These are phyloP conservation scores for Pseudofabraea citricarpa DNA, from an alignment of 2,329 filamentous ascomycete species.

Conservation along the genomic window DNA sequence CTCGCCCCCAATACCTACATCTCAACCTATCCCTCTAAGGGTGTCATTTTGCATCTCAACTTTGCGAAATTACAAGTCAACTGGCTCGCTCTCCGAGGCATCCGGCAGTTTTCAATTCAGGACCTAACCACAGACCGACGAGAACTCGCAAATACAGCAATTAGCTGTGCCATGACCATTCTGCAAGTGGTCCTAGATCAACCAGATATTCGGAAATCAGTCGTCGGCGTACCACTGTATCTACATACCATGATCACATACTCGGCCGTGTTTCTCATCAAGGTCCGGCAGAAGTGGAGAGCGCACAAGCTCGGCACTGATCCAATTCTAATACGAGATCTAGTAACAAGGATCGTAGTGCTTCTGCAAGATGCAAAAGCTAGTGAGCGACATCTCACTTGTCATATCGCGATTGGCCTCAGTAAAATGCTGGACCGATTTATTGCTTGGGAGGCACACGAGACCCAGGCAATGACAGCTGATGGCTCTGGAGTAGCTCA, in stretches of 20 bases:
- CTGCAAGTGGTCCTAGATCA: slow-evolving; percentile 29
- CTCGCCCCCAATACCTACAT: slow-evolving; percentile 19
- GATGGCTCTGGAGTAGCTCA: background rate
- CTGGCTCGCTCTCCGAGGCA: slow-evolving; percentile 22
- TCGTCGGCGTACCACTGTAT: slow-evolving; percentile 32
- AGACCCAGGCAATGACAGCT: background rate
- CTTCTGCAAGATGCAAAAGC: slow-evolving; percentile 27
- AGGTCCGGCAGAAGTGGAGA: slow-evolving; percentile 30
- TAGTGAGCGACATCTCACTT: slow-evolving; percentile 31
- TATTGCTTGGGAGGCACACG: slow-evolving; percentile 3
- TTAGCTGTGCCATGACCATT: slow-evolving; percentile 20
- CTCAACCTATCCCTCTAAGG: slow-evolving; percentile 19
- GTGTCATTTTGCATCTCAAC: slow-evolving; percentile 24
- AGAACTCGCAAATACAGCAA: slow-evolving; percentile 16
- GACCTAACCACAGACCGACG: slow-evolving; percentile 13
- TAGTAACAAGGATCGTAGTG: slow-evolving; percentile 28
- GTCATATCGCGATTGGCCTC: slow-evolving; percentile 32
- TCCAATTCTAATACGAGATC: slow-evolving; percentile 24
- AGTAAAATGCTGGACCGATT: slow-evolving; percentile 29
- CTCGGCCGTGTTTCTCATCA: slow-evolving; percentile 32
- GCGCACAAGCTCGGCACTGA: slow-evolving; percentile 30
- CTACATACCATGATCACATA: slow-evolving; percentile 34
- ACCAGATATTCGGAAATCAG: slow-evolving; percentile 25
- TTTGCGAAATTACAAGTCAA: slow-evolving; percentile 35
- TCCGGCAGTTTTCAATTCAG: slow-evolving; percentile 1